Evolutionary conservation across 192 early-diverging fungal genomes (phyloP), one percentile per base, ranked within the genome.

Genomic region (Coemansia sp.): DNA sequence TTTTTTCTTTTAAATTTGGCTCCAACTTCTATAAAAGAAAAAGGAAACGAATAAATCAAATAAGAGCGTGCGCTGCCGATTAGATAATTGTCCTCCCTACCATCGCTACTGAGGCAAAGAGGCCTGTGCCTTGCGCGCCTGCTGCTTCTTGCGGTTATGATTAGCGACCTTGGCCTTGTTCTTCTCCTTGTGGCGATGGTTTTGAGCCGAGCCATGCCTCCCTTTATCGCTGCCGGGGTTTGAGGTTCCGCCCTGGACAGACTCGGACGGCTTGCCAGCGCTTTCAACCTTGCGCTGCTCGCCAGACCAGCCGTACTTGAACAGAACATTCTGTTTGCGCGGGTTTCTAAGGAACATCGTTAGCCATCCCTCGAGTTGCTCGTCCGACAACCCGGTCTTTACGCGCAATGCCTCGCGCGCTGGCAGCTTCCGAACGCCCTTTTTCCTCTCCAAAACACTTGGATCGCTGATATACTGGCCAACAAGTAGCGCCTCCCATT

Each of bases 351-450:
- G 75, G 65, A 92, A 87, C 94, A 98, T 96, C 18, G 84, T 84
- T 36, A 78, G 86, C 95, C 95, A 98, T 30, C 95, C 95, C 65
- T 95, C 92, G 6, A 98, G 75, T 75, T 95, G 93, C 70, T 98
- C 93, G 61, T 95, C 90, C 6, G 85, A 88, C 84, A 93, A 85
- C 22, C 85, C 82, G 3, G 93, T 92, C 60, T 83, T 67, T 29
- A 83, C 72, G 19, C 84, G 80, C 20, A 98, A 72, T 14, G 62
- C 61, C 29, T 65, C 78, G 36, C 95, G 73, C 47, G 82, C 75
- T 11, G 82, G 65, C 5, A 84, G 81, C 51, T 88, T 89, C 49
- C 93, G 82, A 24, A 81, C 64, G 23, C 75, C 77, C 22, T 67
- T 62, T 25, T 70, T 82, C 20, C 87, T 81, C 34, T 89, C 88